Base-by-base conservation (phyloP, 805 yeast genomes). In the Wickerhamiella australiensis region DNA sequence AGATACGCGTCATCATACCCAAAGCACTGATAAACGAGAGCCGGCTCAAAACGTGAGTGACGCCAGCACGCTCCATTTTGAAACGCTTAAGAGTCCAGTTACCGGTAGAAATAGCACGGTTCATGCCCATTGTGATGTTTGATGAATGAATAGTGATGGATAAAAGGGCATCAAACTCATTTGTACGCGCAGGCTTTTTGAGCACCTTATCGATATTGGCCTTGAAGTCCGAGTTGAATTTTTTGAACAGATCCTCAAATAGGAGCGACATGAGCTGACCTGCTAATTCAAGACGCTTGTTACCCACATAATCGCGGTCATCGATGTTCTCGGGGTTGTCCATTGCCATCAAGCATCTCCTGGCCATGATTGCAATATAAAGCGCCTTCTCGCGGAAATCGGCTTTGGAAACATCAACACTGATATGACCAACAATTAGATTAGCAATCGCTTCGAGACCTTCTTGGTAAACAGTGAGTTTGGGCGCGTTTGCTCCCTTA, bases 61-160 rank as follows among this genome's bases (percentile, higher is more conserved):
- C 98, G 69, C 98, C 98, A 0, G 98, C 98, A 54, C 98, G 78
- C 68, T 92, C 98, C 99, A 92, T 92, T 80, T 88, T 90, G 73
- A 92, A 92, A 70, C 99, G 83, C 68, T 92, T 92, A 62, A 92
- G 74, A 2, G 96, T 86, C 99, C 99, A 92, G 65, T 92, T 92
- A 58, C 99, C 99, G 0, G 99, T 92, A 13, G 97, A 88, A 44
- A 92, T 92, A 41, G 99, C 96, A 61, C 97, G 76, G 64, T 87
- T 88, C 66, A 92, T 71, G 26, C 98, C 98, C 62, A 83, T 82
- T 12, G 98, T 86, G 56, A 92, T 88, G 61, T 88, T 87, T 60
- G 85, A 85, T 4, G 95, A 83, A 64, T 90, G 96, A 47, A 87
- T 86, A 56, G 85, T 83, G 62, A 92, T 86, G 51, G 85, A 83